Percentiles rank a stretch among this genome's conserved stretches.
phyloP scores from a whole-genome alignment of 192 early-diverging fungal species.

The Mycoemilia scoparia region DNA sequence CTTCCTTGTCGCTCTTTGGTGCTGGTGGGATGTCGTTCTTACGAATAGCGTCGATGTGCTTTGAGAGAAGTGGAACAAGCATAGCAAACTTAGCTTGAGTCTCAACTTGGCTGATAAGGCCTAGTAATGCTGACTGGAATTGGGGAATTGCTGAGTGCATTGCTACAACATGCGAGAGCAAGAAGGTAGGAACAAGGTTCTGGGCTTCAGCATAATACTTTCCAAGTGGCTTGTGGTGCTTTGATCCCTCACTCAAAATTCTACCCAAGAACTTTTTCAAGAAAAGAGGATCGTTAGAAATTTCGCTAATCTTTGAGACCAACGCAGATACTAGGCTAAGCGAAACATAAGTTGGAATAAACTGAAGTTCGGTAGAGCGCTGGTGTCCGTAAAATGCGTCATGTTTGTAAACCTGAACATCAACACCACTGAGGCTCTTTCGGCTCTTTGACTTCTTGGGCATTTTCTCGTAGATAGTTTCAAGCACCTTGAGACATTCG shows the following conservation, averaged over 20 bases:
- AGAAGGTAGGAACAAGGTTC: constrained; percentile 20
- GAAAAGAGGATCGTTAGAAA: constrained; percentile 13
- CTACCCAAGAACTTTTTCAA: constrained; percentile 17
- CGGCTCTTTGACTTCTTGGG: constrained; percentile 8
- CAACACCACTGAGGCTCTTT: neutral
- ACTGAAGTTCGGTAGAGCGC: constrained; percentile 26
- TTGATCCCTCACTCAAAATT: constrained; percentile 20
- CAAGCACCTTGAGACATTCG: constrained; percentile 36
- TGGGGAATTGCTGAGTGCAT: constrained; percentile 15
- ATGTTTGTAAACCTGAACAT: constrained; percentile 28
- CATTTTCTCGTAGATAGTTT: constrained; percentile 7
- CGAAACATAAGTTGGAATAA: constrained; percentile 29
- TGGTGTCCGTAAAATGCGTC: constrained; percentile 37
- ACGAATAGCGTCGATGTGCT: no score
- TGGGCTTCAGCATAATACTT: constrained; percentile 20
- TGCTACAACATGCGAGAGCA: constrained; percentile 35
- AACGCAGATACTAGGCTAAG: constrained; percentile 31
- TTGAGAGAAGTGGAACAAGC: no score
- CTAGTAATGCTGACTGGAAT: no score
- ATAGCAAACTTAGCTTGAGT: constrained; percentile 1
- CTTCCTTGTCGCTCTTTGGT: no score
- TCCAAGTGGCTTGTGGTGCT: constrained; percentile 1
- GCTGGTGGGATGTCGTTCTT: no score
- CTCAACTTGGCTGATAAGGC: constrained; percentile 1
- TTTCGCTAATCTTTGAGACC: constrained; percentile 3